Evolutionary conservation across 2,329 filamentous ascomycete genomes (phyloP), one percentile per base, ranked within the genome.

Genomic region (Metarhizium guizhouense): DNA sequence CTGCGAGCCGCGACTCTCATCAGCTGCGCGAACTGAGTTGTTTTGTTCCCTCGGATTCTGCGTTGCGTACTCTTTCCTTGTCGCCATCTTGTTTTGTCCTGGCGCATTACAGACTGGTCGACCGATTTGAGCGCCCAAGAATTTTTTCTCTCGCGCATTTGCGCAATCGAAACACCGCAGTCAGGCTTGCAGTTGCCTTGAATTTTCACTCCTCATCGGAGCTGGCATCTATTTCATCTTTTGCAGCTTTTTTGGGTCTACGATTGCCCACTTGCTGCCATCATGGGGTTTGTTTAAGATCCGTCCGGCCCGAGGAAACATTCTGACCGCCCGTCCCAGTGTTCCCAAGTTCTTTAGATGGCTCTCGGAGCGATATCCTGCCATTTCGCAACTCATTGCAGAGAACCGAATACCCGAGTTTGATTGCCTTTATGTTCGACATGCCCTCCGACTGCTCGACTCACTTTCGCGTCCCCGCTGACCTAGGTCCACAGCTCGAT

Each of bases 361-460:
- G 94, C 88, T 99, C 80, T 96, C 92, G 58, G 95, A 99, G 83
- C 87, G 95, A 65, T 99, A 99, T 82, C 94, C 94, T 55, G 86
- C 94, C 59, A 99, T 99, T 72, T 99, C 94, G 53, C 93, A 97
- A 79, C 80, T 99, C 66, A 99, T 99, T 69, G 91, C 93, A 54
- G 94, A 99, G 77, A 99, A 96, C 73, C 88, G 94, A 65, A 99
- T 99, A 72, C 94, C 94, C 61, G 95, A 99, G 74, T 99, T 99
- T 74, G 94, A 99, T 74, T 94, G 90, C 73, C 84, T 99, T 59
- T 99, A 99, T 74, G 84, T 87, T 70, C 67, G 80, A 65, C 47
- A 56, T 43, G 57, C 58, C 51, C 40, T 43, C 25, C 20, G 18
- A 10, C 25, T 20, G 18, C 8, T 42, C 38, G 4, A 40, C 38